phyloP scores from a whole-genome alignment of 2,329 filamentous ascomycete genomes.

The Alternaria sp. region DNA sequence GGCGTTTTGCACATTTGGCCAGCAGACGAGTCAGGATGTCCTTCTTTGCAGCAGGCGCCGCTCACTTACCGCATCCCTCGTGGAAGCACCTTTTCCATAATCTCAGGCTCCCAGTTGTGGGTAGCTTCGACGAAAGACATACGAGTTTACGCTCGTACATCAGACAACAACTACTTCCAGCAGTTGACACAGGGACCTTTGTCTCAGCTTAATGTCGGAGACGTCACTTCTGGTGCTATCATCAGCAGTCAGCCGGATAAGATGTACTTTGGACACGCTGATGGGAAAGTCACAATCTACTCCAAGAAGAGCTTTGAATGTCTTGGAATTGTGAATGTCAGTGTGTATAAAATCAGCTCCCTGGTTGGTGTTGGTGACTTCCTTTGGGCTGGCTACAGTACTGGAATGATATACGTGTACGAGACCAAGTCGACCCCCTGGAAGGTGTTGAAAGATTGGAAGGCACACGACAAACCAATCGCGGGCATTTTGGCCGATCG shows the following conservation, averaged over 20 bases:
- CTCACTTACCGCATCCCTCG: slow-evolving; percentile 80
- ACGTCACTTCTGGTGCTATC: slow-evolving; percentile 84
- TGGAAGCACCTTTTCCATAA: slow-evolving; percentile 87
- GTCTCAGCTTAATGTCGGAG: slow-evolving; percentile 76
- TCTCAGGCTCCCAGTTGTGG: slow-evolving; percentile 88
- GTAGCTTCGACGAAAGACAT: slow-evolving; percentile 87
- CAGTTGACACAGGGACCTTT: slow-evolving; percentile 79
- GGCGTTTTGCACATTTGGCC: slow-evolving; percentile 90
- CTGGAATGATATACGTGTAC: slow-evolving; percentile 92
- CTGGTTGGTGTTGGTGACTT: slow-evolving; percentile 81
- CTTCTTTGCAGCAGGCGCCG: slow-evolving; percentile 77
- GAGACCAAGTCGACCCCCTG: slow-evolving; percentile 85
- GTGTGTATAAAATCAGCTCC: slow-evolving; percentile 93
- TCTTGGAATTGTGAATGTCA: slow-evolving; percentile 82
- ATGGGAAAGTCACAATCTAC: slow-evolving; percentile 96
- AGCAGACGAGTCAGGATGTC: slow-evolving; percentile 76
- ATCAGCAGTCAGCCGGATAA: slow-evolving; percentile 78
- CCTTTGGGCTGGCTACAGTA: slow-evolving; percentile 95
- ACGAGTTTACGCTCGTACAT: slow-evolving; percentile 79
- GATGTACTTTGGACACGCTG: slow-evolving; percentile 89
- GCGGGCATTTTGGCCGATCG: slow-evolving; percentile 79
- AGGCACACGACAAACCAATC: slow-evolving; percentile 85
- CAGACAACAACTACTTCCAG: slow-evolving; percentile 73
- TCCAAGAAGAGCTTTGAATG: slow-evolving; percentile 79
- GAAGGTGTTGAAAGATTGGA: slow-evolving; percentile 94